Evolutionary conservation across 2,329 filamentous ascomycete species (phyloP).

Genomic region (Trichoderma arundinaceum): DNA sequence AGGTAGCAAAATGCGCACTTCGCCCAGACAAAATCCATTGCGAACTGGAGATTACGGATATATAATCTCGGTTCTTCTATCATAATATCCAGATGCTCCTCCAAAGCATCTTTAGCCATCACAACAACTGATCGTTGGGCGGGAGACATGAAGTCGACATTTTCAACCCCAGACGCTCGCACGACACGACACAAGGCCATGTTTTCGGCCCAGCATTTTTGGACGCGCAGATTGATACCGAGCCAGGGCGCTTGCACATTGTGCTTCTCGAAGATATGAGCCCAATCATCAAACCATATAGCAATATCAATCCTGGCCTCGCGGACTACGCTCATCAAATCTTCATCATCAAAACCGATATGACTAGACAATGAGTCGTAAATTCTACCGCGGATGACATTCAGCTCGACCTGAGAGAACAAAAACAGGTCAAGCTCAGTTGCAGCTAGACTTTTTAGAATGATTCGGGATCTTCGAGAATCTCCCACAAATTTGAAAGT

Average conservation of each 20-base stretch:
- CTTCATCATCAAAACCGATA: constrained; percentile 41
- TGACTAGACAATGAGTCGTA: constrained; percentile 44
- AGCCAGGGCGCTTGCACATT: constrained; percentile 41
- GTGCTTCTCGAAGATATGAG: constrained; percentile 38
- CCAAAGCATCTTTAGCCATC: constrained; percentile 57
- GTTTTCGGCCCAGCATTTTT: constrained; percentile 59
- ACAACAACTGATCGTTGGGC: constrained; percentile 54
- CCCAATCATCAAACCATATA: constrained; percentile 53
- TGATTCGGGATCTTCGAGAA: constrained; percentile 52
- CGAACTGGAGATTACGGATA: constrained; percentile 57
- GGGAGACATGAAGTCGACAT: constrained; percentile 52
- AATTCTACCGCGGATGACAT: constrained; percentile 43
- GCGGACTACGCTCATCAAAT: constrained; percentile 49
- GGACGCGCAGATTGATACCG: constrained; percentile 55
- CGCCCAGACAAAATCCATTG: constrained; percentile 64
- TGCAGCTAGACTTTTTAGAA: constrained; percentile 50
- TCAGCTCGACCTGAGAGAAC: constrained; percentile 57
- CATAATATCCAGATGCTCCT: constrained; percentile 56
- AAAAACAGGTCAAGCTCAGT: constrained; percentile 57
- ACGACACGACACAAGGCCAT: constrained; percentile 59
- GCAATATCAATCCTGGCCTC: constrained; percentile 55
- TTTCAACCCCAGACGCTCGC: constrained; percentile 44
- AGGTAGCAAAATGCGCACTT: constrained; percentile 64
- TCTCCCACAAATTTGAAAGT: constrained; percentile 48
- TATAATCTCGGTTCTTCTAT: constrained; percentile 53